These are phyloP conservation scores for Penicillium roqueforti DNA, from an alignment of 495 filamentous ascomycete species.

Conservation along the genomic window DNA sequence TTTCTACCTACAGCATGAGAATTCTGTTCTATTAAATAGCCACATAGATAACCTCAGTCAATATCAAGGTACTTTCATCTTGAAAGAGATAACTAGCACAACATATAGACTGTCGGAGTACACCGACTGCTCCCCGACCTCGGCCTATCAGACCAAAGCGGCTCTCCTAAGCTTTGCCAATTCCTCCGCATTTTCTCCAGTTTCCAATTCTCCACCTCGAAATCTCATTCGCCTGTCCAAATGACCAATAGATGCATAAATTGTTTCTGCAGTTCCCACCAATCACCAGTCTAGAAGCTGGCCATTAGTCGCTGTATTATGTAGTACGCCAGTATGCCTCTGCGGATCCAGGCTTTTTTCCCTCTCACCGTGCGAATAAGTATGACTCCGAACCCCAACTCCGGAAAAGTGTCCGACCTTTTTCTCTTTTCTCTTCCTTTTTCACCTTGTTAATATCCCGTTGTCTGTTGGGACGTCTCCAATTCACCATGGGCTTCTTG, in stretches of 20 bases:
- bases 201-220: not conserved
- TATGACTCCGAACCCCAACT: not conserved
- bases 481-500: slow-evolving; percentile 29
- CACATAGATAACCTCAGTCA: not conserved
- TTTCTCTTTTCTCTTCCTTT: not conserved
- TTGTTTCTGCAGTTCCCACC: not conserved
- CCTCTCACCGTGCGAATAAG: not conserved
- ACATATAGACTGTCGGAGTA: no score
- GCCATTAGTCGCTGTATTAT: not conserved
- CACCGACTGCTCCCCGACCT: not conserved
- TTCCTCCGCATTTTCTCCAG: no score
- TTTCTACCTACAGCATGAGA: no score
- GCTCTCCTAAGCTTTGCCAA: slow-evolving; percentile 11
- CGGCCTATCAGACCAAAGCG: not conserved
- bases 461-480: not conserved
- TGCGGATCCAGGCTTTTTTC: slow-evolving; percentile 1
- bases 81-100: not conserved
- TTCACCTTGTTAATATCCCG: not conserved
- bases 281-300: no score
- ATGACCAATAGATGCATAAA: not conserved
- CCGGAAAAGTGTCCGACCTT: not conserved
- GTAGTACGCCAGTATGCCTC: not conserved
- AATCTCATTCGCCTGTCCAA: not conserved
- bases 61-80: not conserved
- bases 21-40: not conserved